Base-by-base conservation (phyloP, 2,329 filamentous ascomycete species). In the Bipolaris bicolor region DNA sequence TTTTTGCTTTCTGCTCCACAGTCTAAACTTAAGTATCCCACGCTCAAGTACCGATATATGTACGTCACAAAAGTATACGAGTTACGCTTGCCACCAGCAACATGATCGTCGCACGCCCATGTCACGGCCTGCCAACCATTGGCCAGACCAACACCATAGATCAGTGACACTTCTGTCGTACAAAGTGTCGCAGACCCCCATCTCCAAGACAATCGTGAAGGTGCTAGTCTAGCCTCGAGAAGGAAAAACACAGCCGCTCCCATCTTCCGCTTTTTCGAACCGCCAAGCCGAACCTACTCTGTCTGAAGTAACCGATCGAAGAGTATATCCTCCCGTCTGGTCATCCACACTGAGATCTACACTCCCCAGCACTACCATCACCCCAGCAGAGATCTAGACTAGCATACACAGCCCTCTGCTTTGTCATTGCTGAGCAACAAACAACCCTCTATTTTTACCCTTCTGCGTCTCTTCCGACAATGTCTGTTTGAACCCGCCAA, bases 401-500 rank as follows among this genome's bases (percentile, higher is more conserved):
- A 10, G 10, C 26, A 9, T 29, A 10, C 26, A 41, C 18, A 22
- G 9, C 7, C 18, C 13, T 5, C 1, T 29, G 7, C 49, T 60
- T 55, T 57, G 49, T 43, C 52, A 54, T 40, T 26, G 40, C 26
- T 20, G 24, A 11, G 9, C 26, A 18, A 16, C 26, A 13, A 16
- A 7, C 15, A 6, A 16, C 15, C n/a, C 29, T 34, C 43, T 31
- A 7, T 29, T 7, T 26, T 31, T 34, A 15, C 11, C 52, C 37
- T 40, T 10, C 41, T 24, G 45, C 49, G 26, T 16, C 34, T 18
- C 43, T 49, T 61, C 61, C 22, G 58, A 61, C 58, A 34, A 7
- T 57, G 45, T 44, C 31, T 22, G 61, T 61, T 61, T 58, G 55
- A 59, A 26, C 45, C 10, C 10, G 10, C 29, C 29, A 31, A 31